Evolutionary conservation across 768 basidiomycete species (phyloP).

Genomic region (Mycena rebaudengoi): DNA sequence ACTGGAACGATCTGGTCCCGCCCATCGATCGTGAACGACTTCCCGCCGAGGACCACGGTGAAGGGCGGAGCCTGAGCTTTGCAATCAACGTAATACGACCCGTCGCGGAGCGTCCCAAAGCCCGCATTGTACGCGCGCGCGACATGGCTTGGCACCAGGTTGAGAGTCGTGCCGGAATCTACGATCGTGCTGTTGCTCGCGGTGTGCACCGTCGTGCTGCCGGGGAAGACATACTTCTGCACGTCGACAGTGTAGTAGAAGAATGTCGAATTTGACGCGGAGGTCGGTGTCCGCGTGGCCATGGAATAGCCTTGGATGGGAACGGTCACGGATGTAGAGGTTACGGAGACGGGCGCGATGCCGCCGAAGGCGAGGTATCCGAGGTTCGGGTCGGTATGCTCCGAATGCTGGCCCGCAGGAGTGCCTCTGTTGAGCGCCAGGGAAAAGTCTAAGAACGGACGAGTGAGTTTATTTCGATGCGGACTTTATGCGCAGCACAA

Average conservation of each 20-base stretch:
- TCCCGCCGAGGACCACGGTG: conserved; percentile 28
- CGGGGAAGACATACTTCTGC: conserved; percentile 27
- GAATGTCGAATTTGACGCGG: conserved; percentile 6
- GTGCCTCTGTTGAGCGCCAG: conserved; percentile 32
- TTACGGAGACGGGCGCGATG: conserved; percentile 29
- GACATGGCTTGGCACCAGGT: conserved; percentile 27
- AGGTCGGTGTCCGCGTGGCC: conserved; percentile 14
- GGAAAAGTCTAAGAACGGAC: conserved; percentile 27
- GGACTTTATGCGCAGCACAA: background rate
- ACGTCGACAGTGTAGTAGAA: conserved; percentile 31
- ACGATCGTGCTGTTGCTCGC: conserved; percentile 20
- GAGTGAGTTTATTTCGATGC: background rate
- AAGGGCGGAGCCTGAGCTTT: conserved; percentile 30
- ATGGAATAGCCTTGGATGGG: conserved; percentile 28
- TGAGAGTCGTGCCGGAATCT: conserved; percentile 28
- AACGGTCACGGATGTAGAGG: conserved; percentile 24
- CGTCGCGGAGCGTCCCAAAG: conserved; percentile 21
- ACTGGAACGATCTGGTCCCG: conserved; percentile 26
- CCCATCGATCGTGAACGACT: conserved; percentile 28
- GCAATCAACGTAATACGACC: conserved; percentile 25
- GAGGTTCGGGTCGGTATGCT: conserved; percentile 21
- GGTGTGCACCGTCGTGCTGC: conserved; percentile 13
- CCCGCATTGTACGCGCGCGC: conserved; percentile 26
- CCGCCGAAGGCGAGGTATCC: conserved; percentile 34
- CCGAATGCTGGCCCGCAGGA: background rate